Conservation (phyloP, 2,329 filamentous ascomycete genomes). For the Leptographium flavum region DNA sequence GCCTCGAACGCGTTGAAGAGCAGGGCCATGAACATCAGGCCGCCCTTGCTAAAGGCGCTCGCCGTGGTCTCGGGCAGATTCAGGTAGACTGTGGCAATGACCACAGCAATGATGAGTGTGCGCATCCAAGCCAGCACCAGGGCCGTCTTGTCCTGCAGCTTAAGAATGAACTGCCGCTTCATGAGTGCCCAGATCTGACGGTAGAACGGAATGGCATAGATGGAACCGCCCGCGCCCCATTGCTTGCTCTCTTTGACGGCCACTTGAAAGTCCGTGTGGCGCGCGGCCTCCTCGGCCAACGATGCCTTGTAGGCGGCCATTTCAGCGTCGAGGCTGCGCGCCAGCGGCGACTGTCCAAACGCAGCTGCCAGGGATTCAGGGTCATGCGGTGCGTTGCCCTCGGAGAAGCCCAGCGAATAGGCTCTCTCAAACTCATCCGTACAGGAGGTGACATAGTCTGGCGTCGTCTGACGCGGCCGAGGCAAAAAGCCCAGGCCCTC, state of each 20-base stretch:
- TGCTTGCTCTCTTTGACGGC: slow-evolving; percentile 71
- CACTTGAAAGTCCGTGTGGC: slow-evolving; percentile 60
- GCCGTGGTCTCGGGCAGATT: slow-evolving; percentile 50
- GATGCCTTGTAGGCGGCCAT: slow-evolving; percentile 55
- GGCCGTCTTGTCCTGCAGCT: slow-evolving; percentile 75
- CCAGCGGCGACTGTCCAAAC: slow-evolving; percentile 51
- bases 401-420: slow-evolving; percentile 53
- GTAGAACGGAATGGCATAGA: slow-evolving; percentile 74
- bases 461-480: slow-evolving; percentile 64
- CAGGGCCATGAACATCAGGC: slow-evolving; percentile 65
- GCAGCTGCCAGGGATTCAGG: slow-evolving; percentile 54
- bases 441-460: slow-evolving; percentile 70
- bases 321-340: slow-evolving; percentile 43
- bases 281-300: slow-evolving; percentile 48
- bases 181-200: slow-evolving; percentile 72
- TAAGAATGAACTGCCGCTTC: slow-evolving; percentile 72
- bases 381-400: slow-evolving; percentile 52
- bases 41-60: slow-evolving; percentile 68
- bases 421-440: slow-evolving; percentile 75
- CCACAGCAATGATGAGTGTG: slow-evolving; percentile 58
- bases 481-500: slow-evolving; percentile 62
- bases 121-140: slow-evolving; percentile 56
- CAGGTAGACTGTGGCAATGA: slow-evolving; percentile 68
- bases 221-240: slow-evolving; percentile 50
- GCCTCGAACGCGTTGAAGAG: slow-evolving; percentile 83